Conservation (phyloP, 805 yeast genomes). For the Candida oleophila region DNA sequence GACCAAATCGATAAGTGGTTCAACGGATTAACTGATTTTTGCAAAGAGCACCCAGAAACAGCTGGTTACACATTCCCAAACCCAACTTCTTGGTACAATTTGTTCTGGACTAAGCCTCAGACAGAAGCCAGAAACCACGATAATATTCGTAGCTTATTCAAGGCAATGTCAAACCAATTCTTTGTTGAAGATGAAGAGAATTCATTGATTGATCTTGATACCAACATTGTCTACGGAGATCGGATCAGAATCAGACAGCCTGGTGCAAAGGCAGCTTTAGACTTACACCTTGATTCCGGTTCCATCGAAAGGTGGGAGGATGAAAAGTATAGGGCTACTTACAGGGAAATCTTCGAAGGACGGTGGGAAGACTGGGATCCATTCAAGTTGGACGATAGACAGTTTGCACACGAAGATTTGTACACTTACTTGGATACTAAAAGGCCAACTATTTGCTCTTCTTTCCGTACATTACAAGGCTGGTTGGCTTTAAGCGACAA, state of each 20-base stretch:
- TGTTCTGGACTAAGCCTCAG: slow-evolving; percentile 43
- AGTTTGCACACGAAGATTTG: slow-evolving; percentile 30
- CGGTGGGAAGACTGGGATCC: slow-evolving; percentile 46
- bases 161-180: slow-evolving; percentile 15
- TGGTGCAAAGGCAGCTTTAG: slow-evolving; percentile 30
- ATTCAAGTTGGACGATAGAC: slow-evolving; percentile 31
- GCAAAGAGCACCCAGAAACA: slow-evolving; percentile 23
- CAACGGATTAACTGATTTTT: slow-evolving; percentile 14
- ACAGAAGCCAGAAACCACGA: slow-evolving; percentile 39
- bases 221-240: slow-evolving; percentile 41
- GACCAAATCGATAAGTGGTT: slow-evolving; percentile 16
- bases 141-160: slow-evolving; percentile 25
- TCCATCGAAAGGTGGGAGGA: slow-evolving; percentile 49
- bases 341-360: slow-evolving; percentile 35
- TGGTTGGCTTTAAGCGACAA: slow-evolving; percentile 41
- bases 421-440: slow-evolving; percentile 19
- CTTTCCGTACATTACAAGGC: slow-evolving; percentile 44
- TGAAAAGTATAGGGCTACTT: slow-evolving; percentile 31
- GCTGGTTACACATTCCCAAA: slow-evolving; percentile 26
- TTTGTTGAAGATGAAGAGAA: slow-evolving; percentile 16
- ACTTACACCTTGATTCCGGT: slow-evolving; percentile 41
- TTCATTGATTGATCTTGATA: slow-evolving; percentile 23
- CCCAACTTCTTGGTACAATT: slow-evolving; percentile 30
- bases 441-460: slow-evolving; percentile 23
- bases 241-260: slow-evolving; percentile 40